Evolutionary conservation across 345 rosid genomes (phyloP).

Genomic region (Eucalyptus sideroxylon): DNA sequence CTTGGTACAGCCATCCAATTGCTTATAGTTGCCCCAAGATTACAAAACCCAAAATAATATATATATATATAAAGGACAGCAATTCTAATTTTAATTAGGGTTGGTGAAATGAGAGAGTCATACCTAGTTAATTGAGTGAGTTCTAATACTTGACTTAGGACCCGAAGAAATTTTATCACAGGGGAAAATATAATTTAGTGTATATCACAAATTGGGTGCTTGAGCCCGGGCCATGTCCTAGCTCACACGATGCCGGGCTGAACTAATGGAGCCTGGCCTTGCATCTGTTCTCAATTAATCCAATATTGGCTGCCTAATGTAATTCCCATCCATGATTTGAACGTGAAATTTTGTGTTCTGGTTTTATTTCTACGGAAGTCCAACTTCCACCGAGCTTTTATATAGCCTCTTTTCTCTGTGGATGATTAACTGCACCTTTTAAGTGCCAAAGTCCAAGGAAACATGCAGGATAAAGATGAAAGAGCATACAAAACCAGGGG

Average conservation of each 20-base stretch:
- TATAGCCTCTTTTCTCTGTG: neutral
- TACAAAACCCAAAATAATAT: neutral
- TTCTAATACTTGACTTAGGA: neutral
- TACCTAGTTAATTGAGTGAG: neutral
- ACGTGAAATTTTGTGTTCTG: neutral
- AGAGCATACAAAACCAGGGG: neutral
- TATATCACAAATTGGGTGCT: neutral
- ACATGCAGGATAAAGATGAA: neutral
- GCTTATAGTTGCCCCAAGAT: neutral
- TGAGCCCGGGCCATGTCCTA: neutral
- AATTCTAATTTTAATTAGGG: neutral
- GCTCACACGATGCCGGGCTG: neutral
- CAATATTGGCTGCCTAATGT: neutral
- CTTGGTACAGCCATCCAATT: constrained; percentile 3
- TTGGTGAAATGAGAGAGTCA: neutral
- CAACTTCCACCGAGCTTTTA: neutral
- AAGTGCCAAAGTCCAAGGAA: neutral
- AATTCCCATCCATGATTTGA: neutral
- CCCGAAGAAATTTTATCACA: neutral
- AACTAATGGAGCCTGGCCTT: neutral
- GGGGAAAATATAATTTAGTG: neutral
- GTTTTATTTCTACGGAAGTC: neutral
- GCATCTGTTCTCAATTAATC: neutral
- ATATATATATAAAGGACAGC: neutral
- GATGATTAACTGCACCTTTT: neutral